Base-by-base conservation (phyloP, 345 rosid species). In the Linum tenue region DNA sequence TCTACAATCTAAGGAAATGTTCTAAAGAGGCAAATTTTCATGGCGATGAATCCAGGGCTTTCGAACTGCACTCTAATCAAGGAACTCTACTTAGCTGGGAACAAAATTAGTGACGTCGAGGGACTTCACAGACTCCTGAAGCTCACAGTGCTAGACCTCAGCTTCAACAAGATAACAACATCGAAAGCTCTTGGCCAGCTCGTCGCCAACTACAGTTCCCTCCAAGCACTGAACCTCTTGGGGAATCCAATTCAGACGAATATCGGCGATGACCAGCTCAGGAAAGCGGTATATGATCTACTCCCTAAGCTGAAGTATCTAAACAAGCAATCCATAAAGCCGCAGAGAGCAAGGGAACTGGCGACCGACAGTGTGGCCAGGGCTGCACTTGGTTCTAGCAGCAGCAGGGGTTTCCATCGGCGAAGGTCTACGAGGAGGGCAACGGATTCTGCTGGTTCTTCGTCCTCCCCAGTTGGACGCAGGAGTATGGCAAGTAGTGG, bases 101-200 rank as follows among this genome's bases (percentile, higher is more conserved):
- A 92, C 85, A 90, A 92, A 83, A 79, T 90, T 59, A 85, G 96
- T 65, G 86, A 84, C 65, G 85, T 84, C 0, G 97, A 94, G 62
- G 97, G 99, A 36, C 70, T 94, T 63, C 97, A 94, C 62, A 85
- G 99, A 79, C 85, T 94, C 42, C 75, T 90, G 57, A 94, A 94
- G 85, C 81, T 94, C 65, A 84, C 86, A 2, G 89, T 88, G 64
- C 66, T 94, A 5, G 99, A 94, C 80, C 75, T 88, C 67, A 86
- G 99, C 79, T 94, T 94, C 84, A 88, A 90, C 84, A 94, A 86
- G 90, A 86, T 94, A 67, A 82, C 95, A 5, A 90, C 99, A 53
- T 71, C 87, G 7, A 88, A 86, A 72, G 85, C 89, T 36, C 78
- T 94, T 7, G 95, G 96, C 4, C 99, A 90, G 85, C 90, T 94